Evolutionary conservation across 768 basidiomycete genomes (phyloP).

Genomic region (Lentinula sp.): DNA sequence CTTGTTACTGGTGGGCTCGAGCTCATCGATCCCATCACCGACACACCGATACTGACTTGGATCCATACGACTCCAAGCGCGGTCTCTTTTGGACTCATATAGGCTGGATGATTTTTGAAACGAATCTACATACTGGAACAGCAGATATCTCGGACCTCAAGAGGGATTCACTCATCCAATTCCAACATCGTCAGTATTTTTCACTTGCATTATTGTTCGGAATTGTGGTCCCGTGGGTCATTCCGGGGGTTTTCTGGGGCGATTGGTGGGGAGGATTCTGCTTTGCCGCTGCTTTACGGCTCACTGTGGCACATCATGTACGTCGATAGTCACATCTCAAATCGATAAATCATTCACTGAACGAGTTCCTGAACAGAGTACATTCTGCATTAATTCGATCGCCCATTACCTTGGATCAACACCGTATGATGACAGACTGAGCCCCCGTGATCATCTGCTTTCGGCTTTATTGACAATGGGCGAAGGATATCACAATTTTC

Average conservation of each 20-base stretch:
- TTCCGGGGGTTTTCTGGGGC: constrained; percentile 67
- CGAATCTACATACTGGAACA: constrained; percentile 61
- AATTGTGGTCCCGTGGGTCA: constrained; percentile 58
- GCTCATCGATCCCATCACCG: constrained; percentile 82
- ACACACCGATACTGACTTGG: constrained; percentile 72
- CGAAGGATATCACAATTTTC: constrained; percentile 69
- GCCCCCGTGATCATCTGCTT: constrained; percentile 72
- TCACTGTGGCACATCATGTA: constrained; percentile 79
- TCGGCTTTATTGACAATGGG: constrained; percentile 74
- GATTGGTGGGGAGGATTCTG: constrained; percentile 78
- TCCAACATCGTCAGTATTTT: constrained; percentile 76
- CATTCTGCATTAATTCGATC: constrained; percentile 85
- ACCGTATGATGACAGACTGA: constrained; percentile 76
- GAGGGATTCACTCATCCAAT: constrained; percentile 63
- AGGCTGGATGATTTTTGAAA: constrained; percentile 82
- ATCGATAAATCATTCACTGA: background rate
- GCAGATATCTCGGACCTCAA: constrained; percentile 71
- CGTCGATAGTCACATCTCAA: constrained; percentile 21
- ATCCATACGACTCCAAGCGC: constrained; percentile 68
- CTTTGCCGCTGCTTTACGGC: constrained; percentile 64
- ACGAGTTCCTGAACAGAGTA: constrained; percentile 44
- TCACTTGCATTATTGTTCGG: constrained; percentile 59
- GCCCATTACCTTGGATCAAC: constrained; percentile 81
- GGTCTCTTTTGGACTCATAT: constrained; percentile 47
- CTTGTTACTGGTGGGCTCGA: constrained; percentile 84